These are phyloP conservation scores for Clitoria ternatea DNA, from an alignment of 306 rosid species.

Conservation along the genomic window DNA sequence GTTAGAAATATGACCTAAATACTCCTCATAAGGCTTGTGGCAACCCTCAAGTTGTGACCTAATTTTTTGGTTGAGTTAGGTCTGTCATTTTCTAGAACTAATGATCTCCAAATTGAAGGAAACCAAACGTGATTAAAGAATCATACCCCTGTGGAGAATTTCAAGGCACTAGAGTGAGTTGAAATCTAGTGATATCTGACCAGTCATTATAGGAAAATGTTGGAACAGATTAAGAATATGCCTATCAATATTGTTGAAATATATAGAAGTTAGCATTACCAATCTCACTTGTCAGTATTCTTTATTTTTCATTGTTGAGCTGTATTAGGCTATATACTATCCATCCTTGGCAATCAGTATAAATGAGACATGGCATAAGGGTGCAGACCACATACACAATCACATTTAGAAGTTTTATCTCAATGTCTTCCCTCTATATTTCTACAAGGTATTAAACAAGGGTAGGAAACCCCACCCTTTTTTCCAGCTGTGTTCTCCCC, in stretches of 20 bases:
- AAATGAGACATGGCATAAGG: neutral
- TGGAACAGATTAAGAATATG: neutral
- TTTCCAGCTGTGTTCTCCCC: neutral
- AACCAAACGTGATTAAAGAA: neutral
- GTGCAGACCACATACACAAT: neutral
- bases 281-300: neutral
- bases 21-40: too few relatives aligned
- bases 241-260: neutral
- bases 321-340: neutral
- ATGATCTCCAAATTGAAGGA: neutral
- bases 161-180: neutral
- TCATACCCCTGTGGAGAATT: neutral
- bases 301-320: neutral
- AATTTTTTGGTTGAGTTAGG: too few relatives aligned
- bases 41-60: too few relatives aligned
- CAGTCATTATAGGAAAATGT: neutral
- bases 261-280: neutral
- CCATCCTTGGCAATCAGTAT: neutral
- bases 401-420: neutral
- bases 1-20: too few relatives aligned
- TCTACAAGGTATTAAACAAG: neutral
- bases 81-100: too few relatives aligned
- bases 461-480: neutral
- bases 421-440: neutral
- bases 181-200: neutral